Evolutionary conservation across 1,284 basidiomycete species (phyloP).

Genomic region (Moesziomyces sp.): DNA sequence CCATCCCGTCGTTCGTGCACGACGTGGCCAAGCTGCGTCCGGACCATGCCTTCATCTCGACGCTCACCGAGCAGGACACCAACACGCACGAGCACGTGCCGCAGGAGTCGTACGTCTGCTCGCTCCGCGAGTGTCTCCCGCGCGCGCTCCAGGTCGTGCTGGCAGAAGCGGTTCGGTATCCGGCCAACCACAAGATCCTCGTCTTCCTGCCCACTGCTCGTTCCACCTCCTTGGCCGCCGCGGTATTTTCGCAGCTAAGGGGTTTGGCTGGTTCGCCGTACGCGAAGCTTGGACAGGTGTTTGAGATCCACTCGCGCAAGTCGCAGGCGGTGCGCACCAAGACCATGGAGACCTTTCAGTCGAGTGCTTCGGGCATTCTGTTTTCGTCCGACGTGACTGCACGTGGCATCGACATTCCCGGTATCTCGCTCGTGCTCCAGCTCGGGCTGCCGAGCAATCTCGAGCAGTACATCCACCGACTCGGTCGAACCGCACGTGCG

Average conservation of each 20-base stretch:
- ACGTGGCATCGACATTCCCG: conserved; percentile 75
- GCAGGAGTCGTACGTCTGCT: conserved; percentile 68
- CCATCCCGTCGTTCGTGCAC: conserved; percentile 69
- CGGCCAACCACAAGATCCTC: conserved; percentile 52
- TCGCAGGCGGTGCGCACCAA: conserved; percentile 45
- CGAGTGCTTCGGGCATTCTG: conserved; percentile 74
- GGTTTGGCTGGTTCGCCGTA: conserved; percentile 21
- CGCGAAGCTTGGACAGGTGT: conserved; percentile 27
- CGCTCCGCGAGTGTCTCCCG: conserved; percentile 70
- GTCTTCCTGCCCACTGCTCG: conserved; percentile 78
- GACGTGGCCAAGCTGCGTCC: conserved; percentile 58
- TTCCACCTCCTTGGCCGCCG: conserved; percentile 73
- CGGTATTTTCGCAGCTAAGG: conserved; percentile 50
- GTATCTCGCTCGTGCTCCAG: conserved; percentile 73
- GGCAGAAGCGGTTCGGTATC: conserved; percentile 64
- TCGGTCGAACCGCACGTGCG: conserved; percentile 72
- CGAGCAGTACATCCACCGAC: conserved; percentile 68
- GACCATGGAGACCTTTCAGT: conserved; percentile 70
- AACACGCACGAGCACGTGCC: conserved; percentile 78
- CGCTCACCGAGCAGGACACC: conserved; percentile 74
- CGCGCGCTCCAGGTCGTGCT: conserved; percentile 68
- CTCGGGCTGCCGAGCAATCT: conserved; percentile 67
- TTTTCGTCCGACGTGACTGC: conserved; percentile 91
- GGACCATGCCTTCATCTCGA: conserved; percentile 75
- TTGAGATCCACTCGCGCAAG: conserved; percentile 56